Percentiles rank a stretch among this genome's conserved stretches.
Evolutionary conservation across 345 rosid genomes (phyloP).

Genomic region (Moricandia moricandioides): DNA sequence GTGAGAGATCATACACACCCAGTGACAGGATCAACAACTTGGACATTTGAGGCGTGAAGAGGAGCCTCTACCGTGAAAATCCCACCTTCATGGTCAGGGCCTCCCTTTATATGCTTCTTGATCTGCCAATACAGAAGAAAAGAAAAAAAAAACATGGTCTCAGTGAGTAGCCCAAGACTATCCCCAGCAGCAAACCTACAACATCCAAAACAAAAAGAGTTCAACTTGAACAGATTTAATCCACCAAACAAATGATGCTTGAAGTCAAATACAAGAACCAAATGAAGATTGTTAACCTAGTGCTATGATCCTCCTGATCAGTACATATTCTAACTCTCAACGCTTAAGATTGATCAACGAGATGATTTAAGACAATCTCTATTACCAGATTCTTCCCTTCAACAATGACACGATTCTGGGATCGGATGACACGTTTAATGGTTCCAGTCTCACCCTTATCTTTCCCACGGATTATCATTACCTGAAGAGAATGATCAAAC

Average conservation of each 20-base stretch:
- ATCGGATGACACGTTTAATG: slow-evolving; percentile 72
- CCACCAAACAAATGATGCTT: neutral
- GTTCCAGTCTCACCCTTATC: slow-evolving; percentile 80
- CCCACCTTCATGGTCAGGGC: slow-evolving; percentile 94
- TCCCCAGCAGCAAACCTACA: neutral
- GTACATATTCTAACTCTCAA: neutral
- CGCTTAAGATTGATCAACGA: neutral
- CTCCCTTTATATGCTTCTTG: slow-evolving; percentile 85
- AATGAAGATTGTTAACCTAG: neutral
- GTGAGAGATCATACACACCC: slow-evolving; percentile 46
- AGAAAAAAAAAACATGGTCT: neutral
- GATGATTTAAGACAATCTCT: neutral
- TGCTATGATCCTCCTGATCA: neutral
- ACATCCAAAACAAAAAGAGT: neutral
- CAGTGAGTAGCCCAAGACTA: neutral
- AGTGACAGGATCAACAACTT: slow-evolving; percentile 88
- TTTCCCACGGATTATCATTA: slow-evolving; percentile 83
- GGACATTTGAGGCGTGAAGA: slow-evolving; percentile 91
- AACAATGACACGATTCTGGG: slow-evolving; percentile 86
- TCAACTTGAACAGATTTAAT: neutral
- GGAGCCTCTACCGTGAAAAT: slow-evolving; percentile 96
- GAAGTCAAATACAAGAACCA: neutral
- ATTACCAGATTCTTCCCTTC: slow-evolving; percentile 88
- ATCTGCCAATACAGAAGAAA: slow-evolving; percentile 46
- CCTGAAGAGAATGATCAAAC: slow-evolving; percentile 37